phyloP scores from a whole-genome alignment of 352 stramenopile species.

The Globisporangium camurandrum region DNA sequence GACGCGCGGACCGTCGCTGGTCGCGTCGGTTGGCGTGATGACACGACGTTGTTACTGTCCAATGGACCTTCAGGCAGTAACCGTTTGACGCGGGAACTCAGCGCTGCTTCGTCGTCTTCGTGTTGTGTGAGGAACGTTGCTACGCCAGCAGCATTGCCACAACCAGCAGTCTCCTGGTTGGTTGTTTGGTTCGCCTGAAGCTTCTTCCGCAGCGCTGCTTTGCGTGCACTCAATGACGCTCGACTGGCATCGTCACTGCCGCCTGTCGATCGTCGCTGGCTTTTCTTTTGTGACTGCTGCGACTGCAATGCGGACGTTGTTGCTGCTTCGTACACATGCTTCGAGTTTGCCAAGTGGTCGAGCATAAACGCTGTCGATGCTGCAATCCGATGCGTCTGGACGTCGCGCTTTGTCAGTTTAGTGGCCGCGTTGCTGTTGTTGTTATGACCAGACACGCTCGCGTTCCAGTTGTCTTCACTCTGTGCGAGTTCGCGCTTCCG shows the following conservation, averaged over 20 bases:
- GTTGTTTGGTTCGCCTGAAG: conserved; percentile 11
- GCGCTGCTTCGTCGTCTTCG: conserved; percentile 28
- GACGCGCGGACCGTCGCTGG: conserved; percentile 2
- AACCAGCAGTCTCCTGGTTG: background rate
- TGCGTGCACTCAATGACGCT: conserved; percentile 21
- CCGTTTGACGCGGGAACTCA: background rate
- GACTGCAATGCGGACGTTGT: conserved; percentile 1
- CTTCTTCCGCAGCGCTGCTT: conserved; percentile 36
- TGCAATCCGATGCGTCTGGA: background rate
- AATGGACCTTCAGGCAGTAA: background rate
- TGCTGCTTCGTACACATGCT: conserved; percentile 13
- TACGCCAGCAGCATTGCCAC: background rate
- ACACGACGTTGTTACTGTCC: background rate
- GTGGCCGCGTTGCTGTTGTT: background rate
- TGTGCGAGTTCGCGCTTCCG: conserved; percentile 37
- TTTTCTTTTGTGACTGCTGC: conserved; percentile 9
- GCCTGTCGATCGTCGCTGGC: conserved; percentile 16
- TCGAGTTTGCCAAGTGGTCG: conserved; percentile 11
- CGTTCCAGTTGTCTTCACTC: conserved; percentile 4
- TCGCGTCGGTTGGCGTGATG: conserved; percentile 1
- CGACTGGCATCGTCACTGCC: background rate
- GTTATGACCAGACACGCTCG: background rate
- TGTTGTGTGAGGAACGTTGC: conserved; percentile 36
- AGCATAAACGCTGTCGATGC: conserved; percentile 1
- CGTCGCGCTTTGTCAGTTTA: conserved; percentile 1